Percentiles rank a stretch among this genome's conserved stretches.
phyloP scores from a whole-genome alignment of 1,139 yeast species.

The Candida tetrigidarum region DNA sequence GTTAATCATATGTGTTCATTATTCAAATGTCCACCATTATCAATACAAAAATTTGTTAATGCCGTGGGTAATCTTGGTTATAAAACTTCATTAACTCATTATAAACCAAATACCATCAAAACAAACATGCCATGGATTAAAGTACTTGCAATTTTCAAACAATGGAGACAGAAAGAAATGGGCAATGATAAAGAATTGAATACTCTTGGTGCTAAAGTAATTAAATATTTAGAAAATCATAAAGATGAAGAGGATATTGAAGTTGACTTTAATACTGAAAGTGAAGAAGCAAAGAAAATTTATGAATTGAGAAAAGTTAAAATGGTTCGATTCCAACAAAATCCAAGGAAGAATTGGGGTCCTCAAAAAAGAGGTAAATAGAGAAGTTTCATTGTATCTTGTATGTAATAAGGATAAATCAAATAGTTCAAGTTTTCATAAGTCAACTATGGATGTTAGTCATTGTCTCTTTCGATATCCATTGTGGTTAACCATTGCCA shows the following conservation, averaged over 20 bases:
- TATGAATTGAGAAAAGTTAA: conserved; percentile 71
- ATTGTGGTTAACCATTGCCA: too few relatives aligned
- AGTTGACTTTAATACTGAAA: conserved; percentile 54
- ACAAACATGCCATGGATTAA: conserved; percentile 88
- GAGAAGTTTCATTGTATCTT: too few relatives aligned
- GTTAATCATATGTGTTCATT: conserved; percentile 77
- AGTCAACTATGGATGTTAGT: too few relatives aligned
- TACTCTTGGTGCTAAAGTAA: conserved; percentile 66
- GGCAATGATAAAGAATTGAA: background rate
- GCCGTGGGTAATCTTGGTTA: conserved; percentile 90
- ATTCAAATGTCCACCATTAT: conserved; percentile 82
- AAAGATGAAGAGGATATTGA: conserved; percentile 18
- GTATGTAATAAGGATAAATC: too few relatives aligned
- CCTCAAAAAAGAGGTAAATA: conserved; percentile 52
- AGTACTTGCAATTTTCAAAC: conserved; percentile 71
- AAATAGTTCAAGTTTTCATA: background rate
- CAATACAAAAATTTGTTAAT: conserved; percentile 69
- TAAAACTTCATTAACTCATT: conserved; percentile 84
- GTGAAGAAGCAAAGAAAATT: conserved; percentile 57
- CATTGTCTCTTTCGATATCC: too few relatives aligned
- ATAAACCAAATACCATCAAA: conserved; percentile 82
- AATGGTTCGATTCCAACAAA: conserved; percentile 85
- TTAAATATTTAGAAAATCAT: conserved; percentile 39
- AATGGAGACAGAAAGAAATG: conserved; percentile 44
- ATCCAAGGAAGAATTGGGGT: conserved; percentile 96